Evolutionary conservation across 2,329 filamentous ascomycete genomes (phyloP).

Genomic region (Arthrobotrys pseudoclavata): DNA sequence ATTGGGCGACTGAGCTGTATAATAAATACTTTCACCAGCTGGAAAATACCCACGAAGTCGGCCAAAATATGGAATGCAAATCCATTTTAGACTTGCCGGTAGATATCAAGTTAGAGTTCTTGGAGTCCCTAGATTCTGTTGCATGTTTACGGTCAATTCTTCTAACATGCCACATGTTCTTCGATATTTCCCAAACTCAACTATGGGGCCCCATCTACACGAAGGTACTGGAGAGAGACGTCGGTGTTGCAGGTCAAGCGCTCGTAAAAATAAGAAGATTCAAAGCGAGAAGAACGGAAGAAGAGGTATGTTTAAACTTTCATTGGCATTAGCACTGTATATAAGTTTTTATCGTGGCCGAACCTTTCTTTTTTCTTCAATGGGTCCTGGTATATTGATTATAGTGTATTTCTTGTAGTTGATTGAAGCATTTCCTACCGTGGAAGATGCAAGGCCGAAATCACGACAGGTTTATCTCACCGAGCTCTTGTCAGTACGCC

Average conservation of each 20-base stretch:
- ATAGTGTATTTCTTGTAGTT: constrained; percentile 18
- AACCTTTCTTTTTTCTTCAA: not conserved
- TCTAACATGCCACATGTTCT: constrained; percentile 38
- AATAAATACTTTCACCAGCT: not conserved
- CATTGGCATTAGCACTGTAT: not conserved
- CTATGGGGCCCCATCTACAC: constrained; percentile 36
- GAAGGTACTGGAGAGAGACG: constrained; percentile 27
- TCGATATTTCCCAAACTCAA: constrained; percentile 31
- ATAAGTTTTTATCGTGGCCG: not conserved
- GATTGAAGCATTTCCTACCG: constrained; percentile 17
- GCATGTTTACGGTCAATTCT: constrained; percentile 16
- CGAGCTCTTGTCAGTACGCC: constrained; percentile 27
- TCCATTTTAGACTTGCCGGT: constrained; percentile 20
- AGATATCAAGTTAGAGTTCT: constrained; percentile 42
- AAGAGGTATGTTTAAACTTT: constrained; percentile 24
- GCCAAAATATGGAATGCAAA: not conserved
- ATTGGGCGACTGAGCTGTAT: not conserved
- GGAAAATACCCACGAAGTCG: too few species aligned
- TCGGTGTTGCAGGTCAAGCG: constrained; percentile 13
- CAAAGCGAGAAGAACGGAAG: constrained; percentile 30
- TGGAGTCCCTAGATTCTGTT: constrained; percentile 22
- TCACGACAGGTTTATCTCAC: constrained; percentile 10
- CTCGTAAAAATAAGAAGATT: constrained; percentile 44
- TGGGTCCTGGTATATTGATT: not conserved
- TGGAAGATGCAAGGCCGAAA: constrained; percentile 17